Base-by-base conservation (phyloP, 345 rosid species). In the Garcia nutans region DNA sequence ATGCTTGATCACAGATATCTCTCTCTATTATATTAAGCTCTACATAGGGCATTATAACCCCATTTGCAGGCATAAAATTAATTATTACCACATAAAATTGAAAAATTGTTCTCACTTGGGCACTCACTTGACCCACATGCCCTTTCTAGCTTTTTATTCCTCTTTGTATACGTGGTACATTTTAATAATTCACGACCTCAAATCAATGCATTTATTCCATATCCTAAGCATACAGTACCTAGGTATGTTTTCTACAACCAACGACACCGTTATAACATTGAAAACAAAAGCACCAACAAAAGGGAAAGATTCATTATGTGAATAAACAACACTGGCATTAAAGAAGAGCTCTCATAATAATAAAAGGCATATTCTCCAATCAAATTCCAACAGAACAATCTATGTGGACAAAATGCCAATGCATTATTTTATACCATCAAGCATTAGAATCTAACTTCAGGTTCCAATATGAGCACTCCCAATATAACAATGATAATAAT, bases 401-500 rank as follows among this genome's bases (percentile, higher is more conserved):
- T 83, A 78, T 45, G 78, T 72, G 81, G 88, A 86, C 78, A 81
- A 76, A 44, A 84, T 24, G 72, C 80, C 82, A 75, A 75, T 77
- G 77, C 76, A 82, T 83, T 79, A 78, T 71, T 79, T 80, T 79
- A 86, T 73, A 87, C 77, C 74, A 63, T 24, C 49, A 78, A 75
- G 88, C 88, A 89, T 89, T 89, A 83, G 92, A 88, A 90, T 87
- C 85, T 76, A 72, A 12, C 80, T 54, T 73, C 31, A 58, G 78
- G 64, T 44, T 75, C 78, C 81, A 78, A 54, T 62, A 47, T 68
- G 61, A 79, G 78, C 84, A 77, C 74, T 68, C 60, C 70, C 50
- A 77, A 76, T 78, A 76, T 59, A 77, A 44, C 0, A 6, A 44
- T 44, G 0, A 44, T 69, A 81, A 82, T 72, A 74, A 65, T 60